Evolutionary conservation across 2,329 filamentous ascomycete genomes (phyloP).

Genomic region (Macroventuria anomochaeta): DNA sequence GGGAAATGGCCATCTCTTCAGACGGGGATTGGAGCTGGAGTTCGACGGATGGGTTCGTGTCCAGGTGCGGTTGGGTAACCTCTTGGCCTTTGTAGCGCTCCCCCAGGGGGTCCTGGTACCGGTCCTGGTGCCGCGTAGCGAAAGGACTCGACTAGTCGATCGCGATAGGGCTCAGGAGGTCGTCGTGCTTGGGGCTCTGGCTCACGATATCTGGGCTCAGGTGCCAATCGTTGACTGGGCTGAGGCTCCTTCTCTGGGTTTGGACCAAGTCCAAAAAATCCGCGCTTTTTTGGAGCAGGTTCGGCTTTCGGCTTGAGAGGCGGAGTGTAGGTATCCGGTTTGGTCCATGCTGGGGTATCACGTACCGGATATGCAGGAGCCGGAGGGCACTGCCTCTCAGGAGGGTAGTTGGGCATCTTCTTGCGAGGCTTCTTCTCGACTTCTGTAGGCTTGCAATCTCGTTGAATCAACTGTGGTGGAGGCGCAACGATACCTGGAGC

Average conservation of each 20-base stretch:
- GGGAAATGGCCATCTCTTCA: not conserved
- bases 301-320: conserved; percentile 17
- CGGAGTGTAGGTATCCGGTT: conserved; percentile 25
- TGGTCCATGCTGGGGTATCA: conserved; percentile 32
- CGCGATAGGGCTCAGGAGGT: not conserved
- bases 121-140: conserved; percentile 28
- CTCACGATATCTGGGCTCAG: not conserved
- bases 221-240: not conserved
- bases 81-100: conserved; percentile 40
- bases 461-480: conserved; percentile 7
- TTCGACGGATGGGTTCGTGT: conserved; percentile 7
- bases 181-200: not conserved
- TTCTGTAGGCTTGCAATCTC: conserved; percentile 1
- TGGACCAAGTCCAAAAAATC: not conserved
- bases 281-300: conserved; percentile 12
- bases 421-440: conserved; percentile 15
- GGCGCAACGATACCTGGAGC: conserved; percentile 25
- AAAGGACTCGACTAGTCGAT: conserved; percentile 21
- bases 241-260: not conserved
- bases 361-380: conserved; percentile 35
- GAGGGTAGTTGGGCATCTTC: conserved; percentile 19
- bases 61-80: conserved; percentile 19
- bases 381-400: conserved; percentile 30
- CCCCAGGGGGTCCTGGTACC: conserved; percentile 33
- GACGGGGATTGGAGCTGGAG: not conserved